These are phyloP conservation scores for Candida schatavii DNA, from an alignment of 805 yeast species.

Conservation along the genomic window DNA sequence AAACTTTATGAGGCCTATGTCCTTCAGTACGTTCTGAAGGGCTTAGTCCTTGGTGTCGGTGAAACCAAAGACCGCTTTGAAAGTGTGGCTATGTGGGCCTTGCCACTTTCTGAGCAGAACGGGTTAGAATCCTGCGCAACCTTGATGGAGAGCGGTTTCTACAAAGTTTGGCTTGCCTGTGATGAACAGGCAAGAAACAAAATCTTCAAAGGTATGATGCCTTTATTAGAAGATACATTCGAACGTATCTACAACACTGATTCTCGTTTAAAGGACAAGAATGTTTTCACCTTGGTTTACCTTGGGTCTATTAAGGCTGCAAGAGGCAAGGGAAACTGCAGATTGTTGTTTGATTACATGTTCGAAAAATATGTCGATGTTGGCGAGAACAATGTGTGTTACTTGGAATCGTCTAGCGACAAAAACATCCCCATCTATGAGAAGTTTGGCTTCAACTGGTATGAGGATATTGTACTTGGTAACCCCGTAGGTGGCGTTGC, in stretches of 20 bases:
- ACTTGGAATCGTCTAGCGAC: conserved; percentile 49
- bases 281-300: conserved; percentile 43
- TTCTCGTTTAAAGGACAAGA: conserved; percentile 31
- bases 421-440: conserved; percentile 52
- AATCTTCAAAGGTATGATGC: conserved; percentile 49
- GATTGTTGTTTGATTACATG: conserved; percentile 49
- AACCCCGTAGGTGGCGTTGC: conserved; percentile 24
- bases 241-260: conserved; percentile 45
- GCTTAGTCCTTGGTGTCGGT: conserved; percentile 48
- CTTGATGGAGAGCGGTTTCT: conserved; percentile 52
- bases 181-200: conserved; percentile 49
- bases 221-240: conserved; percentile 48
- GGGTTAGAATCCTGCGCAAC: conserved; percentile 47
- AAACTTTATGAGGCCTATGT: conserved; percentile 50
- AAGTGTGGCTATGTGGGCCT: conserved; percentile 54
- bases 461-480: conserved; percentile 48
- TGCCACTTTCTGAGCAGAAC: conserved; percentile 37
- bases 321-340: conserved; percentile 55
- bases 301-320: conserved; percentile 43
- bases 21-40: conserved; percentile 48
- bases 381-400: conserved; percentile 34
- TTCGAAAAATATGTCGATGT: conserved; percentile 45
- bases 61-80: conserved; percentile 45
- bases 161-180: conserved; percentile 46
- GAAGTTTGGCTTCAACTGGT: conserved; percentile 48